Evolutionary conservation across 495 filamentous ascomycete genomes (phyloP), one percentile per base, ranked within the genome.

Genomic region (Penicillium lagena): DNA sequence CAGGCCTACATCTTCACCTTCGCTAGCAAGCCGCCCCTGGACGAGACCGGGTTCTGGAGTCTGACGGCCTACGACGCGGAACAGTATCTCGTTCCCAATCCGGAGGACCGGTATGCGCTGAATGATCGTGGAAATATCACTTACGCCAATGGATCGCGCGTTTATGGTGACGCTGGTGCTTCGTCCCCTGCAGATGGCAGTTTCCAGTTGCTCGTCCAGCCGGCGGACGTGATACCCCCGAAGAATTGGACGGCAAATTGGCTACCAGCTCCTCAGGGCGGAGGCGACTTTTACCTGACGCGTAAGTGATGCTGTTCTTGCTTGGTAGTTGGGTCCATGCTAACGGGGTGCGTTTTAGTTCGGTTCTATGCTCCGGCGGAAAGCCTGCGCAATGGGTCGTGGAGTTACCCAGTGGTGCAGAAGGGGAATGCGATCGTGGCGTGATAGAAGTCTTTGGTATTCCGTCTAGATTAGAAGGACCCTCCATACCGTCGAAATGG

Each of bases 41-140:
- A 32, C 7, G 28, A 40, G 30, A 17, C 34, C 12, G 59, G 64
- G 7, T 68, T 65, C 52, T 68, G 64, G 65, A 66, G 64, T 39
- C 29, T 70, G 44, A 67, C 62, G 14, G 42, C 47, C 12, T 70
- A 66, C 44, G 49, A 53, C 22, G 29, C 14, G 9, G 40, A 49
- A 34, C 36, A 50, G 15, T 56, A 44, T 42, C 49, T 67, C 32
- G 44, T 62, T 13, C 45, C 48, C 13, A 67, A 67, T 45, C 39
- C 47, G 27, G 27, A 52, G 38, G 40, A 61, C 42, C 33, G 45
- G 35, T 64, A 56, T 40, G 40, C 55, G 9, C 40, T 64, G 29
- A 54, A 56, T 28, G 62, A 67, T 41, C 43, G 55, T 2, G 57
- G 51, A 33, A 63, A 63, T 42, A 15, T 70, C 11, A 62, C 52